Percentiles rank a stretch among this genome's conserved stretches.
phyloP scores from a whole-genome alignment of 148 eudicot genomes.

The Chenopodium album region DNA sequence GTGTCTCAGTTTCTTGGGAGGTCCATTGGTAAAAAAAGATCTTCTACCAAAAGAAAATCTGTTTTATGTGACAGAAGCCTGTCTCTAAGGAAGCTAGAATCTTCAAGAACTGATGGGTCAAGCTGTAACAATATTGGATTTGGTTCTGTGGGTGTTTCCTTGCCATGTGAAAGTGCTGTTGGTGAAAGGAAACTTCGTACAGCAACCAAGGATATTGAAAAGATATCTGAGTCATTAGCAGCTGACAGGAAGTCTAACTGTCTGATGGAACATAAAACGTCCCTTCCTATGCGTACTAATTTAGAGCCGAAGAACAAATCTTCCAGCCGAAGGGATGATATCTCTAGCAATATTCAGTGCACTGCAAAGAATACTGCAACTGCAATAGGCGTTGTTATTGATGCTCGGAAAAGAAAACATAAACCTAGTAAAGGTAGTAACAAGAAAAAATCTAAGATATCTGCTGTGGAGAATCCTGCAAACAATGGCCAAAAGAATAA shows the following conservation, averaged over 20 bases:
- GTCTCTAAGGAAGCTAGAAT: conserved; percentile 34
- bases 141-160: conserved; percentile 43
- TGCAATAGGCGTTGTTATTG: conserved; percentile 28
- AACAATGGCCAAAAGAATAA: conserved; percentile 29
- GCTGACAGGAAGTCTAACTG: conserved; percentile 34
- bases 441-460: conserved; percentile 45
- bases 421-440: conserved; percentile 31
- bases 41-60: conserved; percentile 56
- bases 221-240: conserved; percentile 35
- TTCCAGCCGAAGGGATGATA: conserved; percentile 34
- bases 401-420: conserved; percentile 52
- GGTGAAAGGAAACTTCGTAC: conserved; percentile 31
- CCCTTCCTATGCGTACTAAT: conserved; percentile 33
- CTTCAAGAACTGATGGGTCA: conserved; percentile 34
- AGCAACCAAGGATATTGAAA: conserved; percentile 24
- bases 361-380: conserved; percentile 29
- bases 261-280: conserved; percentile 24
- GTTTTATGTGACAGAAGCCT: conserved; percentile 23
- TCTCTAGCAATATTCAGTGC: conserved; percentile 25
- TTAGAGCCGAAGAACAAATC: conserved; percentile 39
- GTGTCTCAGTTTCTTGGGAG: conserved; percentile 45
- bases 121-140: conserved; percentile 33
- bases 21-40: conserved; percentile 63
- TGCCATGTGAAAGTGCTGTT: conserved; percentile 34
- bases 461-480: conserved; percentile 35